Percentiles rank a stretch among this genome's conserved stretches.
These are phyloP conservation scores for Sergeia podlipaevii DNA, from an alignment of 208 protist genomes.

Conservation along the genomic window DNA sequence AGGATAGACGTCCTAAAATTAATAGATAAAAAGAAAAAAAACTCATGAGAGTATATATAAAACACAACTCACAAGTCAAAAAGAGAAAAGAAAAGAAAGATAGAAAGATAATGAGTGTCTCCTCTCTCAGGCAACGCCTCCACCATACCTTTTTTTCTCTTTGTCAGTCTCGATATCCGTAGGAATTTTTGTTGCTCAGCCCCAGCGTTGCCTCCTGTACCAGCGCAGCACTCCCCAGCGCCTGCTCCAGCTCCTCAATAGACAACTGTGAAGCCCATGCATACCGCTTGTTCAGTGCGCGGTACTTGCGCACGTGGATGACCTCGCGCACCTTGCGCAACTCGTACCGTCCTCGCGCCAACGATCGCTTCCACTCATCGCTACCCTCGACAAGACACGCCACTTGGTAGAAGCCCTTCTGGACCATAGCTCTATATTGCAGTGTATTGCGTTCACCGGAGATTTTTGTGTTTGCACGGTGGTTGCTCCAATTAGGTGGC, in stretches of 20 bases:
- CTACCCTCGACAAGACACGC: conserved; percentile 26
- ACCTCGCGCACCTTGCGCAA: conserved; percentile 45
- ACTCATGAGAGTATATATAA: background rate
- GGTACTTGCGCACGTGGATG: conserved; percentile 55
- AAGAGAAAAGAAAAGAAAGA: too few species aligned
- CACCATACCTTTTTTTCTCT: too few species aligned
- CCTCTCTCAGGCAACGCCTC: too few species aligned
- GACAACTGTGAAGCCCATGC: conserved; percentile 46
- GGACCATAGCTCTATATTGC: conserved; percentile 43
- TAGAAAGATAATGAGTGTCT: too few species aligned
- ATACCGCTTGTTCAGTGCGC: conserved; percentile 67
- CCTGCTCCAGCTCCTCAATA: conserved; percentile 26
- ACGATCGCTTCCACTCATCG: conserved; percentile 47
- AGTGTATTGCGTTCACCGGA: conserved; percentile 10
- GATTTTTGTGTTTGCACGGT: background rate
- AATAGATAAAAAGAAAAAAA: conserved; percentile 13
- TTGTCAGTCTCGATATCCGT: background rate
- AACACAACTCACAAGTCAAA: too few species aligned
- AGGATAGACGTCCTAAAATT: conserved; percentile 7
- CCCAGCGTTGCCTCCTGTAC: conserved; percentile 32
- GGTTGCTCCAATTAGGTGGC: conserved; percentile 25
- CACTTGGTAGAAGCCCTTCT: conserved; percentile 42
- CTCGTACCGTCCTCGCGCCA: conserved; percentile 56
- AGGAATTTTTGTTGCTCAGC: conserved; percentile 9
- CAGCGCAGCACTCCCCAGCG: conserved; percentile 9